Percentiles rank a stretch among this genome's conserved stretches.
Conservation (phyloP, 768 basidiomycete species). For the Pilatotrama ljubarskyi region DNA sequence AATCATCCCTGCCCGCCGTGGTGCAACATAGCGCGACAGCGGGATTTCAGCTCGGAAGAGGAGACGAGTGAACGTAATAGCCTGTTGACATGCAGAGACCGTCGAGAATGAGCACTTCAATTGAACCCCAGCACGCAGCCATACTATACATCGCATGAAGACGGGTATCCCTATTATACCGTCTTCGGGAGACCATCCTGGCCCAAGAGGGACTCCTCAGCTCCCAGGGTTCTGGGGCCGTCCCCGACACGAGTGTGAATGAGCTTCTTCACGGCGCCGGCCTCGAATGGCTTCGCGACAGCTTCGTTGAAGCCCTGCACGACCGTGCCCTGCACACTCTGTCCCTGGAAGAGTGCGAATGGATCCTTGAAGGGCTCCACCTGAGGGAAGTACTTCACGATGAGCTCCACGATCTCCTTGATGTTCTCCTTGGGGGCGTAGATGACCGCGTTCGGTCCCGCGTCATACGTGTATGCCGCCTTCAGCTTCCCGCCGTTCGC, state of each 20-base stretch:
- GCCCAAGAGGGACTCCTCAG: slow-evolving; percentile 66
- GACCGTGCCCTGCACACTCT: slow-evolving; percentile 48
- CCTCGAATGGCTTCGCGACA: slow-evolving; percentile 71
- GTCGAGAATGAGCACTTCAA: too few relatives aligned
- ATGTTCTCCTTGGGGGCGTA: slow-evolving; percentile 82
- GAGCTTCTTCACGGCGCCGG: slow-evolving; percentile 82
- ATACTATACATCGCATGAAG: too few relatives aligned
- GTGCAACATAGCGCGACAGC: too few relatives aligned
- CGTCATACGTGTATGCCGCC: slow-evolving; percentile 99
- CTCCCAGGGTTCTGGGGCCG: slow-evolving; percentile 73
- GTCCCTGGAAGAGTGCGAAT: slow-evolving; percentile 57
- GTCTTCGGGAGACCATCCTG: slow-evolving; percentile 66
- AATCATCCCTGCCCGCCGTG: too few relatives aligned
- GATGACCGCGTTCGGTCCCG: slow-evolving; percentile 98
- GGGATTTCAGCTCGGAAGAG: too few relatives aligned
- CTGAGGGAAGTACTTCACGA: slow-evolving; percentile 88
- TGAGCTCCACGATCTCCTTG: slow-evolving; percentile 71
- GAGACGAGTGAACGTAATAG: too few relatives aligned
- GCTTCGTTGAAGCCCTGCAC: slow-evolving; percentile 74
- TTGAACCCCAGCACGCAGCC: too few relatives aligned
- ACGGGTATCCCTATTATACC: not conserved
- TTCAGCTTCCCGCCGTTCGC: slow-evolving; percentile 59
- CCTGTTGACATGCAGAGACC: too few relatives aligned
- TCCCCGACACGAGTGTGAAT: slow-evolving; percentile 94
- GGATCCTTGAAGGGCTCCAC: slow-evolving; percentile 74